Conservation (phyloP, 768 basidiomycete genomes). For the Kondoa subrosea region DNA sequence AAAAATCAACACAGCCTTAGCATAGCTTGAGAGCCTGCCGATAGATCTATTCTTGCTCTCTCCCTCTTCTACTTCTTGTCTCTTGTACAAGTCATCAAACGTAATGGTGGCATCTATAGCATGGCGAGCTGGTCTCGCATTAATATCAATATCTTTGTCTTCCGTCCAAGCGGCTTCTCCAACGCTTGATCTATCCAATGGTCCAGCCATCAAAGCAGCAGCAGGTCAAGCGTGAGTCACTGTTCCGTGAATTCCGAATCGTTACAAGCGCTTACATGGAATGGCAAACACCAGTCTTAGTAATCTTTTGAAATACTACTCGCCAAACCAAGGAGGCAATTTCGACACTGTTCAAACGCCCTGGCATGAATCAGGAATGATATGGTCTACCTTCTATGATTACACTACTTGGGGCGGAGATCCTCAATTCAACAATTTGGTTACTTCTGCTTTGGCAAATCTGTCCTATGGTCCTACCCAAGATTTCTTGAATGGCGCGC, state of each 20-base stretch:
- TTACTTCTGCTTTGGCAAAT: not conserved
- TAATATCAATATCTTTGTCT: not conserved
- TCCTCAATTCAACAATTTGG: not conserved
- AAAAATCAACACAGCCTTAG: too few species aligned
- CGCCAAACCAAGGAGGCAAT: not conserved
- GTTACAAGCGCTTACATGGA: not conserved
- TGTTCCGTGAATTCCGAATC: not conserved
- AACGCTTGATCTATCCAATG: not conserved
- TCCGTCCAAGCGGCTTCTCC: not conserved
- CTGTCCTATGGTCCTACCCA: not conserved
- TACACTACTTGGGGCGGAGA: not conserved
- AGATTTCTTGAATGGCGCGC: not conserved
- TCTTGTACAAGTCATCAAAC: too few species aligned
- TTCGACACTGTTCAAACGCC: not conserved
- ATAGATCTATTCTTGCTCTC: not conserved
- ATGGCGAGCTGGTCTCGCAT: not conserved
- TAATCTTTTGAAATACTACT: not conserved
- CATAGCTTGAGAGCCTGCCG: not conserved
- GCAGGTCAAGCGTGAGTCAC: not conserved
- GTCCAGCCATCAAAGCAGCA: not conserved
- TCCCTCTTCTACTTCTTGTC: not conserved
- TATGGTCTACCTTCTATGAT: not conserved
- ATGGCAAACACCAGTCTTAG: not conserved
- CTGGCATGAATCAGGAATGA: not conserved
- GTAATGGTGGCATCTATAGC: too few species aligned